Evolutionary conservation across 2,329 filamentous ascomycete genomes (phyloP).

Genomic region (Lasiodiplodia hormozganensis): DNA sequence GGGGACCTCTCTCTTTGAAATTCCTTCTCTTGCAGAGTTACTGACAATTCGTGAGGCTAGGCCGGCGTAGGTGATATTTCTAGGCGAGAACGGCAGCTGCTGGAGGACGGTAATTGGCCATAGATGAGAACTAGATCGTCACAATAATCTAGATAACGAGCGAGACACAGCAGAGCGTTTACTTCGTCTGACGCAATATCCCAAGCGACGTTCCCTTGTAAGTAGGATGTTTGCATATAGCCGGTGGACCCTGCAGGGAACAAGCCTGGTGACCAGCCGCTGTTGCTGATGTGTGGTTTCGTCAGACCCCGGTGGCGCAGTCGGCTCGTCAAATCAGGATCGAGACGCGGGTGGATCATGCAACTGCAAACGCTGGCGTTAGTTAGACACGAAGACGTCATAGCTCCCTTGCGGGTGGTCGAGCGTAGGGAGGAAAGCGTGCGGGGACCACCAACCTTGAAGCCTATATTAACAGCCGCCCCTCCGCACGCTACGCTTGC

Average conservation of each 20-base stretch:
- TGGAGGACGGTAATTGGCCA: neutral
- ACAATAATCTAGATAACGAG: neutral
- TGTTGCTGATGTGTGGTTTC: constrained; percentile 18
- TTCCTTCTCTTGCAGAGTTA: too few species aligned
- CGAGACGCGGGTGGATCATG: constrained; percentile 38
- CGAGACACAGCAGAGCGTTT: neutral
- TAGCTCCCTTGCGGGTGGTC: neutral
- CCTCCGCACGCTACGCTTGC: neutral
- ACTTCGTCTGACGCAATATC: constrained; percentile 4
- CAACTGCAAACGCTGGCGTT: constrained; percentile 32
- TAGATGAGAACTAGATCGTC: neutral
- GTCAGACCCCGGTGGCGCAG: constrained; percentile 6
- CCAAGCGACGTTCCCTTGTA: neutral
- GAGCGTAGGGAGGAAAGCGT: neutral
- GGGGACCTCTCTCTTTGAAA: too few species aligned
- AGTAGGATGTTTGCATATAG: constrained; percentile 4
- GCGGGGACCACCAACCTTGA: neutral
- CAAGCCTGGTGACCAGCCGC: constrained; percentile 10
- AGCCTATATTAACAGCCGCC: constrained; percentile 6
- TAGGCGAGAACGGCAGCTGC: neutral
- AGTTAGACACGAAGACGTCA: constrained; percentile 16
- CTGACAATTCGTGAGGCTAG: too few species aligned
- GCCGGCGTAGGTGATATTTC: neutral
- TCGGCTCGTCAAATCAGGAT: constrained; percentile 34
- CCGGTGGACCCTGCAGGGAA: constrained; percentile 14